phyloP scores from a whole-genome alignment of 1,284 basidiomycete genomes.

The Cutaneotrichosporon spelunceum region DNA sequence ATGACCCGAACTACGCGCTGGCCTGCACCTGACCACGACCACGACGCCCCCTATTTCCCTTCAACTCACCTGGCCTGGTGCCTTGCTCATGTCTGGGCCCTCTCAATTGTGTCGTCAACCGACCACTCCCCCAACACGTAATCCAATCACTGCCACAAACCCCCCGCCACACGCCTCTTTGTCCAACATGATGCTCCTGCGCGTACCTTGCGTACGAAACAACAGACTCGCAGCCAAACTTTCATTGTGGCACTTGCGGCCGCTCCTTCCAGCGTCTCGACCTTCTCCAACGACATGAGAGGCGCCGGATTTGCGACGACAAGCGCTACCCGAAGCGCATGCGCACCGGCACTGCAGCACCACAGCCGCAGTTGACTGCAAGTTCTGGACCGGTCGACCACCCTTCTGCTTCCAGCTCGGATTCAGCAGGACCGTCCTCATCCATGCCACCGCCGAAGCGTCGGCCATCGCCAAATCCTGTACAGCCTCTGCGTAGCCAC shows the following conservation, averaged over 20 bases:
- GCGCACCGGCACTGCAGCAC: slow-evolving; percentile 1
- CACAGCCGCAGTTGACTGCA: background rate
- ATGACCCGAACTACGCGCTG: background rate
- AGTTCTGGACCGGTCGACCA: slow-evolving; percentile 2
- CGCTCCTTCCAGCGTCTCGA: slow-evolving; percentile 42
- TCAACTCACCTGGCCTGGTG: background rate
- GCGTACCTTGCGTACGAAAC: background rate
- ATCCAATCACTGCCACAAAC: background rate
- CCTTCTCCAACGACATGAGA: slow-evolving; percentile 41
- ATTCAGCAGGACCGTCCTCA: background rate
- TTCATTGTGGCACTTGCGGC: slow-evolving; percentile 33
- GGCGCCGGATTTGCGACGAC: slow-evolving; percentile 39
- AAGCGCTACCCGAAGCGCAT: slow-evolving; percentile 23
- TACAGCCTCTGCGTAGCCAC: background rate
- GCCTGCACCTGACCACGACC: background rate
- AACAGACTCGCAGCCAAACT: slow-evolving; percentile 33
- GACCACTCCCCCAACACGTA: background rate
- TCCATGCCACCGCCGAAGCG: background rate
- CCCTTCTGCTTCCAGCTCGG: background rate
- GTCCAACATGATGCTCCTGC: background rate
- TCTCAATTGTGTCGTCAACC: background rate
- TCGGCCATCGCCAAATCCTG: background rate
- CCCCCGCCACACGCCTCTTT: background rate
- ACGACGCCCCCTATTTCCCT: background rate
- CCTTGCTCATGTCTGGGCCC: background rate